Percentiles rank a stretch among this genome's conserved stretches.
Conservation (phyloP, 2,329 filamentous ascomycete genomes). For the Geoglossum cookeanum region DNA sequence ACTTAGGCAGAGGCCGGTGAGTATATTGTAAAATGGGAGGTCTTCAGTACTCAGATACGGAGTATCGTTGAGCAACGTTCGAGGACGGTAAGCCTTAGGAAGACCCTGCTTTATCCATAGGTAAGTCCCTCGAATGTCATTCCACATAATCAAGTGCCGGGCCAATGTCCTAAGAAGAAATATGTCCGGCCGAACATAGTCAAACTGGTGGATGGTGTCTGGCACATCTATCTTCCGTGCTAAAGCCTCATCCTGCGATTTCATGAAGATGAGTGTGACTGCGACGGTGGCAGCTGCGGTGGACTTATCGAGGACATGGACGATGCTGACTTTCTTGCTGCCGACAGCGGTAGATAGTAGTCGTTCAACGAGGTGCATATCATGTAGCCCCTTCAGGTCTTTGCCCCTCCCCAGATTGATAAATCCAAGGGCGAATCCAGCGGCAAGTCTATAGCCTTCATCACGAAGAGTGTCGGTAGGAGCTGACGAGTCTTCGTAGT, state of each 20-base stretch:
- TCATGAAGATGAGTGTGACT: slow-evolving; percentile 87
- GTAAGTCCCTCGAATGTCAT: slow-evolving; percentile 51
- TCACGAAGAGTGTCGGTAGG: slow-evolving; percentile 65
- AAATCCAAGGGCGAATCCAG: slow-evolving; percentile 79
- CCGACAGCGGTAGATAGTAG: slow-evolving; percentile 70
- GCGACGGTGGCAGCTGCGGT: slow-evolving; percentile 87
- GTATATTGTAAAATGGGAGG: slow-evolving; percentile 80
- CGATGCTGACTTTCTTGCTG: slow-evolving; percentile 75
- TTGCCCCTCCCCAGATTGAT: slow-evolving; percentile 89
- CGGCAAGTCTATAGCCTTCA: slow-evolving; percentile 89
- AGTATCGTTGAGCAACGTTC: slow-evolving; percentile 40
- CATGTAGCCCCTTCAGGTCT: slow-evolving; percentile 72
- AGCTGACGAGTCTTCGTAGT: slow-evolving; percentile 50
- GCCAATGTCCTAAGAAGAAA: slow-evolving; percentile 78
- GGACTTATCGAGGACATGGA: slow-evolving; percentile 82
- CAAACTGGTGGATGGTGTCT: slow-evolving; percentile 75
- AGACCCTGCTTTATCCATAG: slow-evolving; percentile 61
- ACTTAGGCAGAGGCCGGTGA: slow-evolving; percentile 71
- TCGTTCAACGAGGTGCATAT: slow-evolving; percentile 84
- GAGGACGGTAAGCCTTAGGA: slow-evolving; percentile 46
- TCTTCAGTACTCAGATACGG: slow-evolving; percentile 56
- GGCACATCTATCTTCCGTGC: slow-evolving; percentile 88
- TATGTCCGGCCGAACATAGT: slow-evolving; percentile 86
- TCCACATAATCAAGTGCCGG: slow-evolving; percentile 86
- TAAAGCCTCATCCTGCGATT: slow-evolving; percentile 71